Evolutionary conservation across 2,329 filamentous ascomycete genomes (phyloP), one percentile per base, ranked within the genome.

Genomic region (Zymoseptoria passerinii): DNA sequence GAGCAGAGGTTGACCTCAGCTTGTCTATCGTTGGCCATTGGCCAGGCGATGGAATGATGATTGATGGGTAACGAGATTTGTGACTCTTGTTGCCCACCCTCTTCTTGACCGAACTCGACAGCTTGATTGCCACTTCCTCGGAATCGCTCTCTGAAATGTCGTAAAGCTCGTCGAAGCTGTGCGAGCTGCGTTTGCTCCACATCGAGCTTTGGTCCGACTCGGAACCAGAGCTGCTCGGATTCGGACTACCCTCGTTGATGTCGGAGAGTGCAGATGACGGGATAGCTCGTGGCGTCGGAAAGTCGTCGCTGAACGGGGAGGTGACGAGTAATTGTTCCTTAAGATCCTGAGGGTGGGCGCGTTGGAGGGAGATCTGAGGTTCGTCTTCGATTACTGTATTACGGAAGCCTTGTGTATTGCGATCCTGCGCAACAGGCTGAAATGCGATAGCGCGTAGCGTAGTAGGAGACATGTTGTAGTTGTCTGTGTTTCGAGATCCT

Each of bases 81-180:
- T 63, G 61, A 40, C 60, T 62, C 35, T 61, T 59, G 57, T 62
- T 59, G 23, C 55, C 63, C 1, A 69, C 68, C 53, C 68, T 67
- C 62, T 75, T 73, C 72, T 78, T 80, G 61, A 79, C 76, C 20
- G 77, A 79, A 73, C 80, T 68, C 71, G 82, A 74, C 69, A 79
- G 70, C 74, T 80, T 69, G 71, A 80, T 69, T 68, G 77, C 67
- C 67, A 84, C 71, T 44, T 69, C 64, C 65, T 83, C 78, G 8
- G 83, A 80, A 66, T 95, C 90, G 56, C 90, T 84, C 65, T 95
- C 90, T 16, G 89, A 91, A 49, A 90, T 81, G 73, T 94, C 89
- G 73, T 96, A 96, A 53, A 96, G 77, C 67, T 95, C 90, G 73
- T 95, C 89, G 67, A 92, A 92, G 63, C 90, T 86, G 62, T 81